Percentiles rank a stretch among this genome's conserved stretches.
Evolutionary conservation across 352 stramenopile species (phyloP).

Genomic region (Phytophthora pinifolia): DNA sequence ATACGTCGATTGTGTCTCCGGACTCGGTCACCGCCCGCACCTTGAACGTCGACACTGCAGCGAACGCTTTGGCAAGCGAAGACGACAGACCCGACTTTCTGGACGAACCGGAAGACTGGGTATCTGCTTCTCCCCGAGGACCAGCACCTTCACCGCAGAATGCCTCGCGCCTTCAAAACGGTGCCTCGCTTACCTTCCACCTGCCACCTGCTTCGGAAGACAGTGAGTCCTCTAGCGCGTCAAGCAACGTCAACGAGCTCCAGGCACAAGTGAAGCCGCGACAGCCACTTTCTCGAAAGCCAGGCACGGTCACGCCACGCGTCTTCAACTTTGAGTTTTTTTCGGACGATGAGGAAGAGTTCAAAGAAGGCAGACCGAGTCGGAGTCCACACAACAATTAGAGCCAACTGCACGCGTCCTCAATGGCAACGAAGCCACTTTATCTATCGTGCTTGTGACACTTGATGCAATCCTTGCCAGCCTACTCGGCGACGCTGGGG

Average conservation of each 20-base stretch:
- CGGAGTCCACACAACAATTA: constrained; percentile 17
- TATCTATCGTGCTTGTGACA: constrained; percentile 31
- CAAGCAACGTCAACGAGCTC: neutral
- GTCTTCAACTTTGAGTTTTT: constrained; percentile 57
- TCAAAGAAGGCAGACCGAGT: constrained; percentile 11
- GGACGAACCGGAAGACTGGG: constrained; percentile 21
- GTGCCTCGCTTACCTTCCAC: constrained; percentile 15
- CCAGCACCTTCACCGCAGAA: constrained; percentile 17
- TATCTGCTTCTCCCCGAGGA: constrained; percentile 15
- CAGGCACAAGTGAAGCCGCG: neutral
- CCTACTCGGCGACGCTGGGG: constrained; percentile 35
- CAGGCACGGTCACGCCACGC: constrained; percentile 16
- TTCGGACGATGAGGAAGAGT: constrained; percentile 26
- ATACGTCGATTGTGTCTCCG: neutral
- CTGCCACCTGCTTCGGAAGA: constrained; percentile 4
- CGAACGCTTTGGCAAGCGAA: constrained; percentile 4
- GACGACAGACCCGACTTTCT: constrained; percentile 9
- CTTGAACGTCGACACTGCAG: constrained; percentile 33
- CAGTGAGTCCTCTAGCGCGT: constrained; percentile 10
- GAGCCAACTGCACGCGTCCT: constrained; percentile 19
- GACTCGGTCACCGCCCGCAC: constrained; percentile 16
- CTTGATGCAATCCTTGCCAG: constrained; percentile 11
- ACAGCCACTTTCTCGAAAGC: constrained; percentile 4
- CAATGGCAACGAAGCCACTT: constrained; percentile 12
- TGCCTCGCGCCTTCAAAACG: constrained; percentile 1